Evolutionary conservation across 805 yeast species (phyloP).

Genomic region (Pichia phayaonensis): DNA sequence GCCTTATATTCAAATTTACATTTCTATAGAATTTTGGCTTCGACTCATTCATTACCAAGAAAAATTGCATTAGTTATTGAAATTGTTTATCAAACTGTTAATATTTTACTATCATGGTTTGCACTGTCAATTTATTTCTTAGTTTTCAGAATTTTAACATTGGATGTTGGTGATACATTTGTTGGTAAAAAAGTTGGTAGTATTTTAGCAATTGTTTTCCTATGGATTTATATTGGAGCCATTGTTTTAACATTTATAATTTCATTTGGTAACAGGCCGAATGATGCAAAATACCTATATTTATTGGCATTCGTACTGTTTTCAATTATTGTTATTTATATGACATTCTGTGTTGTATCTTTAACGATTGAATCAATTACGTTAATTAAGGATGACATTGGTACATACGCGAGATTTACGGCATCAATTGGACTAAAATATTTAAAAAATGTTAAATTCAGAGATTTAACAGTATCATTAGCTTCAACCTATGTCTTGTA

Average conservation of each 20-base stretch:
- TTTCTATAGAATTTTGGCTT: conserved; percentile 62
- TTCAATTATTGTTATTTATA: conserved; percentile 77
- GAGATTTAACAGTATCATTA: conserved; percentile 78
- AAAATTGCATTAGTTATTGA: conserved; percentile 69
- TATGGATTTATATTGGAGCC: conserved; percentile 81
- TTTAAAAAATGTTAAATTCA: conserved; percentile 58
- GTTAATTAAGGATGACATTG: conserved; percentile 35
- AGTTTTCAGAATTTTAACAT: conserved; percentile 79
- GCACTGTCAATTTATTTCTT: conserved; percentile 81
- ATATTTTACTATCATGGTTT: conserved; percentile 81
- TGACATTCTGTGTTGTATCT: conserved; percentile 70
- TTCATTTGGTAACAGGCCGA: conserved; percentile 90
- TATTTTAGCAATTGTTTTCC: conserved; percentile 64
- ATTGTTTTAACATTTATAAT: conserved; percentile 75
- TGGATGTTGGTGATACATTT: conserved; percentile 50
- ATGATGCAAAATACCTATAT: conserved; percentile 75
- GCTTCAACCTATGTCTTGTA: conserved; percentile 78
- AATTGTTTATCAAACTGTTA: conserved; percentile 66
- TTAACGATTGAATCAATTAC: conserved; percentile 53
- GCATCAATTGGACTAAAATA: conserved; percentile 32
- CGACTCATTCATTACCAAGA: conserved; percentile 64
- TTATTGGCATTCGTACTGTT: conserved; percentile 63
- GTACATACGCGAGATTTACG: conserved; percentile 24
- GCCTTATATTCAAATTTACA: conserved; percentile 80
- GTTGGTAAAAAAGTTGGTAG: conserved; percentile 54